Evolutionary conservation across 805 yeast genomes (phyloP).

Genomic region (Ogataea nonfermentans): DNA sequence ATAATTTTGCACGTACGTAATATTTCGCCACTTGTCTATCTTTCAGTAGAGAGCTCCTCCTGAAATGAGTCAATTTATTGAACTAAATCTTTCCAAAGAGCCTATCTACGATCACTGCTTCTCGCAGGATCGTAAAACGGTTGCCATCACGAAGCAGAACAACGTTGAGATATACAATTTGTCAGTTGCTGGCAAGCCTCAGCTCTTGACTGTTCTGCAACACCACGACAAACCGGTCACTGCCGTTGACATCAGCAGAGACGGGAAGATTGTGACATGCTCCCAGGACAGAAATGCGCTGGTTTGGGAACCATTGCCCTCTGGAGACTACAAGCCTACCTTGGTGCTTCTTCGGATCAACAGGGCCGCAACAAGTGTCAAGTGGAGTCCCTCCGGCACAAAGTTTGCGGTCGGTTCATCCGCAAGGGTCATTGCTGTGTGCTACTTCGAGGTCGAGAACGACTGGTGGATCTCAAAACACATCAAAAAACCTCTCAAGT

Average conservation of each 20-base stretch:
- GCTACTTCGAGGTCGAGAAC: constrained; percentile 93
- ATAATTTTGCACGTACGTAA: background rate
- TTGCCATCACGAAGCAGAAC: constrained; percentile 82
- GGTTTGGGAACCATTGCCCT: constrained; percentile 82
- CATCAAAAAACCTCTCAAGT: constrained; percentile 89
- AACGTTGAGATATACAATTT: constrained; percentile 72
- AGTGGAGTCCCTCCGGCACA: constrained; percentile 93
- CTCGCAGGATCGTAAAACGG: constrained; percentile 56
- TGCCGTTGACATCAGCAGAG: constrained; percentile 84
- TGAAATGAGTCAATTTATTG: constrained; percentile 36
- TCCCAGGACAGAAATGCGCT: constrained; percentile 97
- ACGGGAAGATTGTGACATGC: constrained; percentile 91
- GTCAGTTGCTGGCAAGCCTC: constrained; percentile 50
- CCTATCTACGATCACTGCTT: constrained; percentile 93
- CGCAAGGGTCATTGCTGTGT: constrained; percentile 89
- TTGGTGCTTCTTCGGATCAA: constrained; percentile 88
- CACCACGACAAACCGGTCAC: constrained; percentile 95
- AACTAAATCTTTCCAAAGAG: constrained; percentile 69
- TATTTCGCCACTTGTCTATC: constrained; percentile 7
- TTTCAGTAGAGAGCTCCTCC: constrained; percentile 35
- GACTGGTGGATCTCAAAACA: constrained; percentile 99
- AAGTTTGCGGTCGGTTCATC: constrained; percentile 98
- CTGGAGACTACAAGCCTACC: constrained; percentile 73
- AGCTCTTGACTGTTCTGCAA: constrained; percentile 59
- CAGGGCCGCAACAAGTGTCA: constrained; percentile 91